Base-by-base conservation (phyloP, 106 monocot genomes). In the Triglochin maritima region DNA sequence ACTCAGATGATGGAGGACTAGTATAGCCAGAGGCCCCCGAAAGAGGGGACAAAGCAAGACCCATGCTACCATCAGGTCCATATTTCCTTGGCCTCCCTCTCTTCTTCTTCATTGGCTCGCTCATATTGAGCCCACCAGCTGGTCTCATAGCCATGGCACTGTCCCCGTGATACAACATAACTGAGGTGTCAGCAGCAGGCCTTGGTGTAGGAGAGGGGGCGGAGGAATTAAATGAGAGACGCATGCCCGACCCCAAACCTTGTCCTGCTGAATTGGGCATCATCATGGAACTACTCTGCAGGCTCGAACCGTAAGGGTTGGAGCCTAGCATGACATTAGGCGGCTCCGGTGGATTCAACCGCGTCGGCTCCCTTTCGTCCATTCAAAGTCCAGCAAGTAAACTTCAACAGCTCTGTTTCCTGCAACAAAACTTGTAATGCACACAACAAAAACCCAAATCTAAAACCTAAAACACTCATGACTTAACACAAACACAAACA, bases 11-110 rank as follows among this genome's bases (percentile, higher is more conserved):
- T 8, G 6, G 60, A 15, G 51, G 8, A 9, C n/a, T 12, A 14
- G 67, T 48, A 54, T 47, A 42, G 16, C 66, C 68, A 60, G 75
- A 68, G 4, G 46, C 4, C 3, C 55, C 9, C 5, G 56, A 47
- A 46, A 65, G 71, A 12, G 60, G 57, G 9, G 17, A 13, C 9
- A 72, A 44, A 14, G 46, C 54, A 29, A 67, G 46, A 6, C 45
- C 5, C 66, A 67, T 72, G 66, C 54, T 67, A 13, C 72, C 72
- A 60, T 72, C 72, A n/a, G 67, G 66, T 41, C 72, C 72, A 47
- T 72, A 78, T 29, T 78, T 78, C 16, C 78, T 72, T n/a, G 78
- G 78, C 6, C 78, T 63, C 14, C 77, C 77, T 43, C 76, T 63
- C 51, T 71, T 77, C 60, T 72, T 78, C 71, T 60, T 72, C 66